Evolutionary conservation across 768 basidiomycete genomes (phyloP).

Genomic region (Hygrophorus pudorinus): DNA sequence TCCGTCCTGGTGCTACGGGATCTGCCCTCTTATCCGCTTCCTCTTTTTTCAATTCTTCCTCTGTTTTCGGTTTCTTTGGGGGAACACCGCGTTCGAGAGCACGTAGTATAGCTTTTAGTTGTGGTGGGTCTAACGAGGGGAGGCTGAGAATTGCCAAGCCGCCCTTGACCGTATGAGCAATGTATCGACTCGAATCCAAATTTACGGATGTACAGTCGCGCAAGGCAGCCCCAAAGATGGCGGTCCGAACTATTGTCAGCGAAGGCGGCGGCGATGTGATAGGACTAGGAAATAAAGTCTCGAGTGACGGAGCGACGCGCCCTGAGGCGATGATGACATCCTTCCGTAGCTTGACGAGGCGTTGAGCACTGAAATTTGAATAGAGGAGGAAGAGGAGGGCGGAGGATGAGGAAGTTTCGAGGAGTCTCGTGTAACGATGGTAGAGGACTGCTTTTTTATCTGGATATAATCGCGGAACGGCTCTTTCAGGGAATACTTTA

Average conservation of each 20-base stretch:
- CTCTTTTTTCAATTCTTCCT: slow-evolving; percentile 39
- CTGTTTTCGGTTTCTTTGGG: slow-evolving; percentile 40
- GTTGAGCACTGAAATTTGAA: slow-evolving; percentile 59
- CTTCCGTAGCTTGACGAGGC: slow-evolving; percentile 56
- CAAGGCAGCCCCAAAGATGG: slow-evolving; percentile 70
- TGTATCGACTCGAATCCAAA: slow-evolving; percentile 32
- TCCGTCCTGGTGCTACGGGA: slow-evolving; percentile 59
- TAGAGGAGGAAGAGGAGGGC: slow-evolving; percentile 77
- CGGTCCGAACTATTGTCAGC: slow-evolving; percentile 65
- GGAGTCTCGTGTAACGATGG: slow-evolving; percentile 67
- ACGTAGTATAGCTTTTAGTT: slow-evolving; percentile 55
- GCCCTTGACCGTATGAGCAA: slow-evolving; percentile 50
- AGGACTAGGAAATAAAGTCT: slow-evolving; percentile 20
- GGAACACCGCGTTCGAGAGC: slow-evolving; percentile 61
- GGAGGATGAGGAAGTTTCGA: slow-evolving; percentile 42
- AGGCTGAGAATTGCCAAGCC: slow-evolving; percentile 57
- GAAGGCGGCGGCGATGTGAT: slow-evolving; percentile 30
- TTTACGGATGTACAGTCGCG: slow-evolving; percentile 50
- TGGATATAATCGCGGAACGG: slow-evolving; percentile 56
- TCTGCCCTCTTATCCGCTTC: slow-evolving; percentile 49
- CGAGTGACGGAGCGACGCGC: slow-evolving; percentile 29
- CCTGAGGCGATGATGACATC: slow-evolving; percentile 53
- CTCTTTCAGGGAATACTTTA: slow-evolving; percentile 41
- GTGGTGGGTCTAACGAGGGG: slow-evolving; percentile 62
- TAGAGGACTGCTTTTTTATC: slow-evolving; percentile 77